phyloP scores from a whole-genome alignment of 2,329 filamentous ascomycete species.

The Colletotrichum destructivum region DNA sequence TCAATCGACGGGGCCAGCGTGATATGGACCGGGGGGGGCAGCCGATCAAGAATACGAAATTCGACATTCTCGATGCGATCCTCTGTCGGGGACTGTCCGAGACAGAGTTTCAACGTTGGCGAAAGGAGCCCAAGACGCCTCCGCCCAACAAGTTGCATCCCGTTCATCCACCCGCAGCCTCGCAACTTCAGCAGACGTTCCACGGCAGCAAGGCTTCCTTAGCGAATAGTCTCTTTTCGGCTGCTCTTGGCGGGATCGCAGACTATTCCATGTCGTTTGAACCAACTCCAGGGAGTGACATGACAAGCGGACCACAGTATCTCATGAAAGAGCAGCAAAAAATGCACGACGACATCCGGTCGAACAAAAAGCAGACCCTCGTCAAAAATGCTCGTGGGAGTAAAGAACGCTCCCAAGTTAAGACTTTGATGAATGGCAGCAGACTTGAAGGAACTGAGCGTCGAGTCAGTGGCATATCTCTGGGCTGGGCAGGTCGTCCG shows the following conservation, averaged over 20 bases:
- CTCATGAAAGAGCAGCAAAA: not conserved
- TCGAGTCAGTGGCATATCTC: not conserved
- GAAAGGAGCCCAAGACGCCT: not conserved
- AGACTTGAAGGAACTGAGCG: not conserved
- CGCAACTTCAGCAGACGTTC: not conserved
- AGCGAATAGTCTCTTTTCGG: too few species aligned
- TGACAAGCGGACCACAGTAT: too few species aligned
- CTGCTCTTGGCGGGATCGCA: not conserved
- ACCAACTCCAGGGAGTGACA: too few species aligned
- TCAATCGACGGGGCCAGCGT: not conserved
- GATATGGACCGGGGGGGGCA: not conserved
- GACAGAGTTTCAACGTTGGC: not conserved
- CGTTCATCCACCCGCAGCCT: not conserved
- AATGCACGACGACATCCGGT: not conserved
- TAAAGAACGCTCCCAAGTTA: not conserved
- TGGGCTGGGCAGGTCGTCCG: not conserved
- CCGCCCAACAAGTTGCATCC: not conserved
- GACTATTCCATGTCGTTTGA: not conserved
- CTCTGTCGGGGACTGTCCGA: not conserved
- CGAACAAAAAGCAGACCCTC: not conserved
- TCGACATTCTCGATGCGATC: conserved; percentile 13
- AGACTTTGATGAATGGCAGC: not conserved
- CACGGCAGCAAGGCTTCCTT: not conserved
- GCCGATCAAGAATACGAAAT: not conserved
- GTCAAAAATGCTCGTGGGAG: not conserved